phyloP scores from a whole-genome alignment of 202 grass and related monocot genomes.

The Panicum virgatum region DNA sequence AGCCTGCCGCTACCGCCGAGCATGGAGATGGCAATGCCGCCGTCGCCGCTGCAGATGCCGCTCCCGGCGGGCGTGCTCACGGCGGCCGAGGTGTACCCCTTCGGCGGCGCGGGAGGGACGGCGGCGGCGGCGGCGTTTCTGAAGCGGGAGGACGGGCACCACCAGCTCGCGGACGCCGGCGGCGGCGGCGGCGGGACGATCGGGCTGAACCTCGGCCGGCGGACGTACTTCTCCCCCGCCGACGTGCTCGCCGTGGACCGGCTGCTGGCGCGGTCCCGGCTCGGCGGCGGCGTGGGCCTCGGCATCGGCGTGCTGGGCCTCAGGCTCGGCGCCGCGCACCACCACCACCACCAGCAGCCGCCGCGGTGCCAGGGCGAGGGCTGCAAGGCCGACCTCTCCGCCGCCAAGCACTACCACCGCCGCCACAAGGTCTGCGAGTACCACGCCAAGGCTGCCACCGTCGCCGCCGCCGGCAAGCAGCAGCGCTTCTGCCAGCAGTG shows the following conservation, averaged over 20 bases:
- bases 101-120: neutral
- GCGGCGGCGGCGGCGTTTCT: constrained; percentile 14
- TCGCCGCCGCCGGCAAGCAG: constrained; percentile 64
- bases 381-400: constrained; percentile 78
- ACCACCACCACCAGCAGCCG: neutral
- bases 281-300: constrained; percentile 30
- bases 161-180: neutral
- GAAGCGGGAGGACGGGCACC: constrained; percentile 37
- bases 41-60: constrained; percentile 26
- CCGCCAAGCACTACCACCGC: constrained; percentile 89
- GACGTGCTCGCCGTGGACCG: constrained; percentile 62
- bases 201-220: constrained; percentile 67
- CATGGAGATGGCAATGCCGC: constrained; percentile 14
- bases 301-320: constrained; percentile 51
- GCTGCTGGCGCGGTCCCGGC: constrained; percentile 44
- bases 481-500: constrained; percentile 98
- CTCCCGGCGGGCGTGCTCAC: constrained; percentile 2
- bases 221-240: constrained; percentile 65
- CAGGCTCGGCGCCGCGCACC: constrained; percentile 22
- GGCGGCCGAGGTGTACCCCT: constrained; percentile 19
- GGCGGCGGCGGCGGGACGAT: constrained; percentile 43
- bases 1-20: neutral
- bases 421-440: constrained; percentile 97
- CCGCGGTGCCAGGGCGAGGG: constrained; percentile 77
- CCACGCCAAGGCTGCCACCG: constrained; percentile 81